Evolutionary conservation across 176 grass and related monocot species (phyloP).

Genomic region (Zoysia japonica): DNA sequence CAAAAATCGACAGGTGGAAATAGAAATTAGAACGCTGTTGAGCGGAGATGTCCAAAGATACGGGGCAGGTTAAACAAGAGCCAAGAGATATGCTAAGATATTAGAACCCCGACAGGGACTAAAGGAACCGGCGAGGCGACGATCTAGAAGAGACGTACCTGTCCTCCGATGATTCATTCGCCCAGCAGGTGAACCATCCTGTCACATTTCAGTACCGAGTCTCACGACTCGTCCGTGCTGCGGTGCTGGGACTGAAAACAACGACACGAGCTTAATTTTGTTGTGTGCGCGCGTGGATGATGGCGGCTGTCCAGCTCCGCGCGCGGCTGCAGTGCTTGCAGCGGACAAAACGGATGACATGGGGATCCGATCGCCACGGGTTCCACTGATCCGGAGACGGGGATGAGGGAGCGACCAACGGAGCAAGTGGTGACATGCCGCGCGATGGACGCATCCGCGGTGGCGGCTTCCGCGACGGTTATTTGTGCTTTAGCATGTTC

Average conservation of each 20-base stretch:
- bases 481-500: not conserved
- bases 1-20: slow-evolving; percentile 21
- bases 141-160: slow-evolving; percentile 42
- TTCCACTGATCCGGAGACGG: not conserved
- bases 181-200: no score
- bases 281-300: not conserved
- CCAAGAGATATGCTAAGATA: slow-evolving; percentile 39
- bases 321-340: not conserved
- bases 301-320: not conserved
- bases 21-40: not conserved
- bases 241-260: slow-evolving; percentile 4
- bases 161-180: slow-evolving; percentile 32
- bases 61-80: slow-evolving; percentile 37
- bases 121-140: not conserved
- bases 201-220: no score
- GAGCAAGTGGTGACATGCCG: not conserved
- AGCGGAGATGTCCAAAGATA: slow-evolving; percentile 46
- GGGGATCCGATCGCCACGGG: slow-evolving; percentile 9
- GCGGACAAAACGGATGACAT: slow-evolving; percentile 48
- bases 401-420: not conserved
- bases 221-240: no score
- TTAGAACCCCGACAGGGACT: not conserved
- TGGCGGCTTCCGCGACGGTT: not conserved
- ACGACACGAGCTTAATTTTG: slow-evolving; percentile 14
- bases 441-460: slow-evolving; percentile 7